Base-by-base conservation (phyloP, 225 moss, liverwort and hornwort species). In the Bryum argenteum region DNA sequence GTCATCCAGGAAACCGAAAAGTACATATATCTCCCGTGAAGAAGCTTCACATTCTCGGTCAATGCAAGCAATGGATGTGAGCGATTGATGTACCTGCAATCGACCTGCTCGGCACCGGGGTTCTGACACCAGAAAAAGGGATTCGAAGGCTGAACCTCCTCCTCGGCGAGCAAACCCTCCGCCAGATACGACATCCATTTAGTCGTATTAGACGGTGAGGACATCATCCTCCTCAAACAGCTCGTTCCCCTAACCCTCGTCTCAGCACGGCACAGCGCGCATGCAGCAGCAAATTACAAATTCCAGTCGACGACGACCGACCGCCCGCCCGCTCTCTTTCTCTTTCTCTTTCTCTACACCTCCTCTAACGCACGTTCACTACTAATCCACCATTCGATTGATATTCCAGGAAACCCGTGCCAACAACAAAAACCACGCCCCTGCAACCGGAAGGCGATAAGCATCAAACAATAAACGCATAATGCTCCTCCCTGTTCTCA, bases 171-270 rank as follows among this genome's bases (percentile, higher is more conserved):
- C n/a, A 96, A 83, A 43, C 84, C 84, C 63, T 91, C 91, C 78
- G 87, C 84, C 9, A 96, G 71, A 71, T 85, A 91, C 67, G 92
- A 93, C 82, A 95, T 95, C 96, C 96, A 96, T 80, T 89, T 93
- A 47, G 88, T 80, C 65, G 91, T 89, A 75, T 75, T 93, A 78
- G 90, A 90, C 44, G 84, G 82, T 48, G 87, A 91, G 77, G 91
- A 77, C 96, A 93, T 90, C 70, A 74, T 87, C 75, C 26, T 81
- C 66, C 54, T 66, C 59, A 15, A 44, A 18, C 38, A 67, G 20
- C 19, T 47, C 66, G 20, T 23, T 17, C 67, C 64, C 65, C 77
- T 19, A 61, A 65, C 58, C 71, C 66, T 78, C 66, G 61, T 78
- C 62, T 61, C 77, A 77, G 77, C 70, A 70, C 73, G 23, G 12